Evolutionary conservation across 2,329 filamentous ascomycete species (phyloP).

Genomic region (Apiospora malaysiana): DNA sequence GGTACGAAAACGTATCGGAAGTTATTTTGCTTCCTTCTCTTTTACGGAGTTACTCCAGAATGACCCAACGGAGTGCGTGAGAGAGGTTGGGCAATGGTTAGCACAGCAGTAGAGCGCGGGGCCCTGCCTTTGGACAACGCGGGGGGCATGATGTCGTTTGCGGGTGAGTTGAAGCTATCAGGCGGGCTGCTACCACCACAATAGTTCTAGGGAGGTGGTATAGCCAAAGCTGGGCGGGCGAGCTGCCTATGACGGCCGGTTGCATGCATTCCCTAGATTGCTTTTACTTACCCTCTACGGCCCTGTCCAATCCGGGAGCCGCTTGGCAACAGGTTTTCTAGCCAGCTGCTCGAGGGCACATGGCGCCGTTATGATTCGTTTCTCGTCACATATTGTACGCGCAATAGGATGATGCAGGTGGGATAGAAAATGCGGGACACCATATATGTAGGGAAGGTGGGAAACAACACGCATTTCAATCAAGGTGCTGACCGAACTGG

Average conservation of each 20-base stretch:
- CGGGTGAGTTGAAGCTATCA: too few relatives aligned
- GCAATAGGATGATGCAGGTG: constrained; percentile 12
- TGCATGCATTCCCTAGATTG: not conserved
- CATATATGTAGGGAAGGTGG: not conserved
- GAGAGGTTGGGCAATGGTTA: not conserved
- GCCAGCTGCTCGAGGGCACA: not conserved
- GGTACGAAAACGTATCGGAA: not conserved
- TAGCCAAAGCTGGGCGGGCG: not conserved
- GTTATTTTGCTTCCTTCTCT: not conserved
- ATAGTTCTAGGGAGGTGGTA: not conserved
- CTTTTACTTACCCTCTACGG: not conserved
- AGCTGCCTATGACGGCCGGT: constrained; percentile 1
- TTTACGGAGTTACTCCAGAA: too few relatives aligned
- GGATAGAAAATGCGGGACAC: not conserved
- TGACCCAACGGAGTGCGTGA: not conserved
- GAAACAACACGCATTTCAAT: not conserved
- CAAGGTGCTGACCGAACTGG: not conserved
- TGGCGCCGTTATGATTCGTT: constrained; percentile 15
- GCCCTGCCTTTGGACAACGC: too few relatives aligned
- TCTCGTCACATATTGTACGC: constrained; percentile 8
- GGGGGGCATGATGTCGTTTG: too few relatives aligned
- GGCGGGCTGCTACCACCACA: not conserved
- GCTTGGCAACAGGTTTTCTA: constrained; percentile 10
- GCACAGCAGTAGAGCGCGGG: too few relatives aligned
- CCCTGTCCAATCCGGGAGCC: not conserved